Evolutionary conservation across 768 basidiomycete genomes (phyloP).

Genomic region (Daedalea quercina): DNA sequence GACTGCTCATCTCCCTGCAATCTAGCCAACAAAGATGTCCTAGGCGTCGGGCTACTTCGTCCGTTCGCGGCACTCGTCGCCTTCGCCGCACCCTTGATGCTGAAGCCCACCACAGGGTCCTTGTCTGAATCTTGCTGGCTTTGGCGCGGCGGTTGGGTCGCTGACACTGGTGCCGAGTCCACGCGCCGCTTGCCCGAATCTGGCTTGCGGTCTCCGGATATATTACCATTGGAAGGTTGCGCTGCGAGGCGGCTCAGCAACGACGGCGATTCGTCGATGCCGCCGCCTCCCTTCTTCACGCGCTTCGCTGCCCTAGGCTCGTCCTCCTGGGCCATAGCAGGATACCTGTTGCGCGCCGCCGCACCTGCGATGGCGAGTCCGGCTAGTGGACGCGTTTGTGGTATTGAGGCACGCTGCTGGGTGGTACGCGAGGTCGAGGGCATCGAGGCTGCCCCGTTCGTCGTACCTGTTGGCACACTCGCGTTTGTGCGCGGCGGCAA

Average conservation of each 20-base stretch:
- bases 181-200: not conserved
- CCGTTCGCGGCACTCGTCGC: conserved; percentile 3
- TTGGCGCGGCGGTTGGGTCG: conserved; percentile 15
- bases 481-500: conserved; percentile 2
- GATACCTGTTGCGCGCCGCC: not conserved
- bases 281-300: conserved; percentile 4
- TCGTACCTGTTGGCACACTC: not conserved
- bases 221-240: conserved; percentile 3
- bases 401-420: conserved; percentile 5
- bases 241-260: conserved; percentile 19
- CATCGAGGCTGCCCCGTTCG: not conserved
- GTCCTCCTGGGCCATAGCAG: not conserved
- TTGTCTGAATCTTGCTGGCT: conserved; percentile 24
- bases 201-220: not conserved
- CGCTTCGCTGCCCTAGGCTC: conserved; percentile 7
- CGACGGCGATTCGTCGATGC: conserved; percentile 10
- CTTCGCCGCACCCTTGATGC: conserved; percentile 49
- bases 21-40: conserved; percentile 10
- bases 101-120: conserved; percentile 36
- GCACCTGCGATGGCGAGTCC: not conserved
- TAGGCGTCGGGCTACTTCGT: not conserved
- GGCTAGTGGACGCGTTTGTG: not conserved
- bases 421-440: not conserved
- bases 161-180: conserved; percentile 10
- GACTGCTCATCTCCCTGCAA: conserved; percentile 6